Evolutionary conservation across 2,329 filamentous ascomycete species (phyloP).

Genomic region (Pezicula carpinea): DNA sequence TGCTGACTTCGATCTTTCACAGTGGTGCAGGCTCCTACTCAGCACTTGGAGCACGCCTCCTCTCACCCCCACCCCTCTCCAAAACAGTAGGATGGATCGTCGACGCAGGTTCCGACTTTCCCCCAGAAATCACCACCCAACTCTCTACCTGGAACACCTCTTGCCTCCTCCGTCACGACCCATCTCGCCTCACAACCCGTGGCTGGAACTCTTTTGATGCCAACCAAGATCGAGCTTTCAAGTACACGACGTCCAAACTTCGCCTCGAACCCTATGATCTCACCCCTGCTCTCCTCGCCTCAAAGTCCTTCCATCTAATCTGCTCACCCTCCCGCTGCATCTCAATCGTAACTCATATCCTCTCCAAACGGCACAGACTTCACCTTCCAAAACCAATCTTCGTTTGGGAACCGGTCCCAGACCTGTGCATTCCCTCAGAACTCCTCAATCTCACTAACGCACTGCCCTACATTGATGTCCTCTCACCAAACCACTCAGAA

Average conservation of each 20-base stretch:
- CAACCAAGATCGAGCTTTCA: slow-evolving; percentile 69
- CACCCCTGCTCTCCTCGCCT: slow-evolving; percentile 58
- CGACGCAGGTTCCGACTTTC: slow-evolving; percentile 86
- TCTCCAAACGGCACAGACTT: slow-evolving; percentile 46
- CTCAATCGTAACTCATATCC: slow-evolving; percentile 68
- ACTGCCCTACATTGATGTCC: slow-evolving; percentile 56
- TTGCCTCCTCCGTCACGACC: slow-evolving; percentile 62
- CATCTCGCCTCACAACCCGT: slow-evolving; percentile 71
- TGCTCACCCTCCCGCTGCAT: slow-evolving; percentile 76
- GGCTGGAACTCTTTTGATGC: slow-evolving; percentile 89
- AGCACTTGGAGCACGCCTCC: slow-evolving; percentile 81
- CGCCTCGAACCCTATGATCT: slow-evolving; percentile 73
- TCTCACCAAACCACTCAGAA: slow-evolving; percentile 81
- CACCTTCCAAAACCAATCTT: slow-evolving; percentile 58
- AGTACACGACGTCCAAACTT: slow-evolving; percentile 81
- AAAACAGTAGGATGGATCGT: slow-evolving; percentile 81
- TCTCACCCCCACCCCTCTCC: slow-evolving; percentile 65
- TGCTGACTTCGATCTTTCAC: too few relatives aligned
- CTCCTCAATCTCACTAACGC: slow-evolving; percentile 61
- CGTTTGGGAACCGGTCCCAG: slow-evolving; percentile 94
- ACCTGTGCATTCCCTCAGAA: slow-evolving; percentile 71
- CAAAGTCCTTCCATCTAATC: slow-evolving; percentile 81
- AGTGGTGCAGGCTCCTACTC: slow-evolving; percentile 78
- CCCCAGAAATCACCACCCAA: slow-evolving; percentile 53
- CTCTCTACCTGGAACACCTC: slow-evolving; percentile 75